Evolutionary conservation across 2,329 filamentous ascomycete genomes (phyloP).

Genomic region (Monilinia vaccinii-corymbosi): DNA sequence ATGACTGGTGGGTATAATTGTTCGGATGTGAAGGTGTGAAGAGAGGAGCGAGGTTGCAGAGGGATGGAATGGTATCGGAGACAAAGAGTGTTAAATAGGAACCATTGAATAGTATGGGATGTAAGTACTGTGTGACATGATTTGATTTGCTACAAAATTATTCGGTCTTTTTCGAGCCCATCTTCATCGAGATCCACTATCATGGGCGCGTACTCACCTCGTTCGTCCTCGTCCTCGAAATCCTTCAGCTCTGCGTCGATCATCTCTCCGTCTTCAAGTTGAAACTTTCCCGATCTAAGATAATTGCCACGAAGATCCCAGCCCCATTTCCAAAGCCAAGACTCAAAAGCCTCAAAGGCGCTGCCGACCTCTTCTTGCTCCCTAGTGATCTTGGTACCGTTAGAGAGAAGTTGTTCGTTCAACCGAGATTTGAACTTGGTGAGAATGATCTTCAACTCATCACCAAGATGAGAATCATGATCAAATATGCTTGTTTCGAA

Average conservation of each 20-base stretch:
- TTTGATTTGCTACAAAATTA: conserved; percentile 20
- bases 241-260: conserved; percentile 40
- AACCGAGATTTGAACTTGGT: conserved; percentile 46
- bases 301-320: conserved; percentile 49
- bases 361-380: conserved; percentile 38
- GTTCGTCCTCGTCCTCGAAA: conserved; percentile 42
- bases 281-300: conserved; percentile 38
- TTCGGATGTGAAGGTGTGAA: not conserved
- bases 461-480: conserved; percentile 24
- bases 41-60: not conserved
- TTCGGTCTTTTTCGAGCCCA: conserved; percentile 27
- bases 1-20: not conserved
- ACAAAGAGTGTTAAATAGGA: not conserved
- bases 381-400: conserved; percentile 29
- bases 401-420: conserved; percentile 36
- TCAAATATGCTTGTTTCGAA: conserved; percentile 37
- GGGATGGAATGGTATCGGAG: not conserved
- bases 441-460: conserved; percentile 39
- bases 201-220: conserved; percentile 30
- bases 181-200: conserved; percentile 29
- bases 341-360: conserved; percentile 41
- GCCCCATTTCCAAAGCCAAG: conserved; percentile 38
- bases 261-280: conserved; percentile 43
- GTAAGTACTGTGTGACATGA: not conserved
- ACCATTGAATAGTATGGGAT: not conserved